Base-by-base conservation (phyloP, 306 rosid genomes). In the Quercus mongolica region DNA sequence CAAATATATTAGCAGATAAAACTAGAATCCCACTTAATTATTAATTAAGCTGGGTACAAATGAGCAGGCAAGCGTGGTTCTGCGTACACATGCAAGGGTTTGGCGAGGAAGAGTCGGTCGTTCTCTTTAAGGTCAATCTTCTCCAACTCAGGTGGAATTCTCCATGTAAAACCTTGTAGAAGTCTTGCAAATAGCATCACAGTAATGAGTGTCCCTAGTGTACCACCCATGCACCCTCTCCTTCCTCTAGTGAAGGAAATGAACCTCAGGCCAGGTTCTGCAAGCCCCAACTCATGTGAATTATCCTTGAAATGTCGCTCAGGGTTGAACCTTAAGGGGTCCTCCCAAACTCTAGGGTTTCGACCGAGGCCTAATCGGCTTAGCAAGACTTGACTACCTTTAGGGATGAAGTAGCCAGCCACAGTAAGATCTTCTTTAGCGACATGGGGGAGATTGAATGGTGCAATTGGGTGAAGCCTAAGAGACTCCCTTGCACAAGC, bases 401-500 rank as follows among this genome's bases (percentile, higher is more conserved):
- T 88, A 7, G 89, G 88, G 63, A 88, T 84, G 44, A 82, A 59
- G 83, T 88, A 79, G 31, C 75, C 79, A 1, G 72, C 74, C 1
- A 90, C 80, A 0, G 26, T 5, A 1, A 57, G 52, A 17, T 91
- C 88, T 1, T 38, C 31, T 51, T 18, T 73, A 0, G 86, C 19
- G 4, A 84, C 78, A 52, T 89, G 90, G 3, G 96, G 90, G 64
- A 46, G 13, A 25, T 52, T 84, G 12, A 91, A 88, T 6, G 85
- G 57, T 0, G 33, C 78, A 3, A 82, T 44, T 1, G 92, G 97
- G 41, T 89, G 94, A 14, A 88, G 78, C 7, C 91, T 76, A 30
- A 82, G 73, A 6, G 86, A 83, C 77, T 85, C 88, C 79, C 78
- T 87, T 10, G 79, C 77, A 51, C 91, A 89, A 2, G 90, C 89